Conservation (phyloP, 2,329 filamentous ascomycete genomes). For the Diplocarpon rosae region DNA sequence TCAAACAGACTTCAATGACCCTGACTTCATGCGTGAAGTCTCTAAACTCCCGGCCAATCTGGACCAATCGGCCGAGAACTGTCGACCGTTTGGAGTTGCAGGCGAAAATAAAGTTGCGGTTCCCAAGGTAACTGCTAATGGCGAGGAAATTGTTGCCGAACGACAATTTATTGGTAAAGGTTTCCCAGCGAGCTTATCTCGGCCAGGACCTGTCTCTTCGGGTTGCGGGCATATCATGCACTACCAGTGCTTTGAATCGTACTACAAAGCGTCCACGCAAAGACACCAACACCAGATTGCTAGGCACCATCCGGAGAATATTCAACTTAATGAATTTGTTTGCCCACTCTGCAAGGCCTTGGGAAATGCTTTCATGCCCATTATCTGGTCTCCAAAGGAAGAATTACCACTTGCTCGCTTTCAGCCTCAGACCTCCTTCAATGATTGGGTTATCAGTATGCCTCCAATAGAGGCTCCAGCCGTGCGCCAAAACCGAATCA, state of each 20-base stretch:
- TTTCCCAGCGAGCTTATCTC: conserved; percentile 59
- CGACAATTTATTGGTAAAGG: conserved; percentile 81
- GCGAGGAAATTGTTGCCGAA: conserved; percentile 60
- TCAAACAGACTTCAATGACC: conserved; percentile 72
- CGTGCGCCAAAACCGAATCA: conserved; percentile 4
- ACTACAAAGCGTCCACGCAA: conserved; percentile 71
- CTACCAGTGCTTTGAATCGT: conserved; percentile 87
- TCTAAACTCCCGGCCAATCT: conserved; percentile 67
- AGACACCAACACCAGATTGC: conserved; percentile 89
- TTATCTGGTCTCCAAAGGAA: conserved; percentile 89
- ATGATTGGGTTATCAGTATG: conserved; percentile 28
- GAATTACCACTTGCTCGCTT: conserved; percentile 71
- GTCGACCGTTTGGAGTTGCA: conserved; percentile 84
- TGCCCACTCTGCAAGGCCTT: conserved; percentile 95
- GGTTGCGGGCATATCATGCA: conserved; percentile 99
- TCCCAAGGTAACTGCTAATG: conserved; percentile 62
- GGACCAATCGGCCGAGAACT: conserved; percentile 70
- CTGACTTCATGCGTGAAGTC: conserved; percentile 76
- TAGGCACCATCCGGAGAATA: conserved; percentile 79
- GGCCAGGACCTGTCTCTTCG: conserved; percentile 69
- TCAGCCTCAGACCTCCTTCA: conserved; percentile 47
- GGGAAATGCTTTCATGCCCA: conserved; percentile 87
- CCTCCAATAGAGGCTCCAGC: conserved; percentile 6
- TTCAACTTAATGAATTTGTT: conserved; percentile 76
- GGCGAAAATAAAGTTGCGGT: conserved; percentile 73